Conservation (phyloP, 768 basidiomycete genomes). For the Lepiota brunneoincarnata region DNA sequence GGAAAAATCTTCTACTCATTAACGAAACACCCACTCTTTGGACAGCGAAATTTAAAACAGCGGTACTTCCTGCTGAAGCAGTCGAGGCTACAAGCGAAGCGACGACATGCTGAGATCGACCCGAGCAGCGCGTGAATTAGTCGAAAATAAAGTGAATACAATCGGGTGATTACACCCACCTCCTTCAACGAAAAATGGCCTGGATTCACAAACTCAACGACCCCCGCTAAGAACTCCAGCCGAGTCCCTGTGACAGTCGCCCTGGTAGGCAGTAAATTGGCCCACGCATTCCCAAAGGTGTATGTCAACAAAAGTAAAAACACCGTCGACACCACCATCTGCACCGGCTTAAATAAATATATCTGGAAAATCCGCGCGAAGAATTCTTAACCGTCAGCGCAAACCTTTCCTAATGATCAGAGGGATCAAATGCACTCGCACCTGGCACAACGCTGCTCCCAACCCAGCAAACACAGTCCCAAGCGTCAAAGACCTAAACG, state of each 20-base stretch:
- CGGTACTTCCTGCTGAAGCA: constrained; percentile 48
- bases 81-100: constrained; percentile 57
- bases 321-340: constrained; percentile 48
- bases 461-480: constrained; percentile 57
- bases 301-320: constrained; percentile 57
- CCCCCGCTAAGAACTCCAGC: constrained; percentile 34
- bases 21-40: constrained; percentile 38
- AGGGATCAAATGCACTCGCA: constrained; percentile 19
- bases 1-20: background rate
- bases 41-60: constrained; percentile 60
- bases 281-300: constrained; percentile 49
- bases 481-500: constrained; percentile 53
- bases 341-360: constrained; percentile 42
- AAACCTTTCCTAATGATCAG: background rate
- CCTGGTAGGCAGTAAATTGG: constrained; percentile 39
- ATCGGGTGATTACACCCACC: constrained; percentile 26
- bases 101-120: constrained; percentile 45
- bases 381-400: background rate
- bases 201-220: constrained; percentile 52
- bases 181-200: constrained; percentile 59
- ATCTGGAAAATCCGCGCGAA: constrained; percentile 5
- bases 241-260: constrained; percentile 43
- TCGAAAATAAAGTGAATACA: background rate
- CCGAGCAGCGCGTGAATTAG: background rate
- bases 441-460: constrained; percentile 58